Percentiles rank a stretch among this genome's conserved stretches.
Conservation (phyloP, 164 flowering plant genomes). For the Aristolochia contorta region DNA sequence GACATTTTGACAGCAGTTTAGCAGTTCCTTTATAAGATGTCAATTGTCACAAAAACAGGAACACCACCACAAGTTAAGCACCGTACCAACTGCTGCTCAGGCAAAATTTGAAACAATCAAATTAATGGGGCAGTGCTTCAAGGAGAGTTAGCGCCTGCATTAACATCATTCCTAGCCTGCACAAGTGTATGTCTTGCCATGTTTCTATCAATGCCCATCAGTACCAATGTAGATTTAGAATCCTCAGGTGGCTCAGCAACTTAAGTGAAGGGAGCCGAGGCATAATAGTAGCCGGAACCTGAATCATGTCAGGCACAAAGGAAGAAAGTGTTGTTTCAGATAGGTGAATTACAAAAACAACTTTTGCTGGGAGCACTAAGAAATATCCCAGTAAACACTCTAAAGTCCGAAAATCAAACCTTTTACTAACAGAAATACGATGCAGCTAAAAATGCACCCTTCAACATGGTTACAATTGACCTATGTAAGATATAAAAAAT, state of each 20-base stretch:
- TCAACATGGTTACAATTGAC: too few species aligned
- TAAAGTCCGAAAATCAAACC: too few species aligned
- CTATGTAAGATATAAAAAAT: too few species aligned
- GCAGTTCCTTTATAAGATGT: too few species aligned
- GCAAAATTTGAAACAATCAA: too few species aligned
- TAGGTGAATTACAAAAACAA: background rate
- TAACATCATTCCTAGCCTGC: conserved; percentile 83
- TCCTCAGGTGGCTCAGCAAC: conserved; percentile 65
- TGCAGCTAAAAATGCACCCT: too few species aligned
- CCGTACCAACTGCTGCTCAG: too few species aligned
- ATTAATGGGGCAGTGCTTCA: conserved; percentile 63
- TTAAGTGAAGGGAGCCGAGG: conserved; percentile 25
- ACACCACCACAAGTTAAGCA: too few species aligned
- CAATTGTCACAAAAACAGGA: too few species aligned
- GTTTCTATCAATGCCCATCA: conserved; percentile 89
- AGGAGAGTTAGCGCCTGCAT: conserved; percentile 88
- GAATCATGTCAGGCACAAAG: background rate
- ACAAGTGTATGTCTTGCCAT: conserved; percentile 83
- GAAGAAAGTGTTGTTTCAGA: background rate
- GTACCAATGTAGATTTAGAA: conserved; percentile 68
- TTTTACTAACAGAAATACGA: too few species aligned
- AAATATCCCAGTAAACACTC: too few species aligned
- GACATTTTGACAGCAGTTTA: too few species aligned
- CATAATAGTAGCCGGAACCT: conserved; percentile 47
- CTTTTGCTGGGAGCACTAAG: background rate